phyloP scores from a whole-genome alignment of 805 yeast genomes.

The Candida coquimbonensis region DNA sequence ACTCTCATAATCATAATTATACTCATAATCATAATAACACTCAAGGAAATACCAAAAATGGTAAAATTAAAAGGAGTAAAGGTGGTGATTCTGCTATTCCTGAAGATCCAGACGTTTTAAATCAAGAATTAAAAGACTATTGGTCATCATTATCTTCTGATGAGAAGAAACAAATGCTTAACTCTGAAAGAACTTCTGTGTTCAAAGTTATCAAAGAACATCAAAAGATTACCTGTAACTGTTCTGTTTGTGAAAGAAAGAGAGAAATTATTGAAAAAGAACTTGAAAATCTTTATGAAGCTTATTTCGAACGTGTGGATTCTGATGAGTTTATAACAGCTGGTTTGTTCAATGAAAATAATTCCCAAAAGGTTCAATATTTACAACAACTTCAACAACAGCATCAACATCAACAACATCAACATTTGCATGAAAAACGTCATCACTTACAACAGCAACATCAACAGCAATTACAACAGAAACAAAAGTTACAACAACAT shows the following conservation, averaged over 20 bases:
- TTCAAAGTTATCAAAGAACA: conserved; percentile 56
- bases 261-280: conserved; percentile 68
- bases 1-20: conserved; percentile 14
- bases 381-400: conserved; percentile 4
- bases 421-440: background rate
- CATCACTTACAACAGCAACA: background rate
- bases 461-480: conserved; percentile 1
- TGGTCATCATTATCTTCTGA: conserved; percentile 64
- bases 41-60: conserved; percentile 29
- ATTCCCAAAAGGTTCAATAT: conserved; percentile 5
- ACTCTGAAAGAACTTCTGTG: conserved; percentile 63
- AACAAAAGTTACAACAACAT: conserved; percentile 4
- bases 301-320: conserved; percentile 42
- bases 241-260: conserved; percentile 73
- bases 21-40: too few relatives aligned
- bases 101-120: conserved; percentile 15
- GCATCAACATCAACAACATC: background rate
- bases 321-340: conserved; percentile 6
- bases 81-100: conserved; percentile 6
- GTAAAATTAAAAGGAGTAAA: too few relatives aligned
- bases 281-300: conserved; percentile 64
- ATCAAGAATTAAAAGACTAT: conserved; percentile 27
- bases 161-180: conserved; percentile 53
- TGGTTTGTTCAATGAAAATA: conserved; percentile 11
- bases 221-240: conserved; percentile 54